phyloP scores from a whole-genome alignment of 352 stramenopile genomes.

The Globisporangium emineosum region DNA sequence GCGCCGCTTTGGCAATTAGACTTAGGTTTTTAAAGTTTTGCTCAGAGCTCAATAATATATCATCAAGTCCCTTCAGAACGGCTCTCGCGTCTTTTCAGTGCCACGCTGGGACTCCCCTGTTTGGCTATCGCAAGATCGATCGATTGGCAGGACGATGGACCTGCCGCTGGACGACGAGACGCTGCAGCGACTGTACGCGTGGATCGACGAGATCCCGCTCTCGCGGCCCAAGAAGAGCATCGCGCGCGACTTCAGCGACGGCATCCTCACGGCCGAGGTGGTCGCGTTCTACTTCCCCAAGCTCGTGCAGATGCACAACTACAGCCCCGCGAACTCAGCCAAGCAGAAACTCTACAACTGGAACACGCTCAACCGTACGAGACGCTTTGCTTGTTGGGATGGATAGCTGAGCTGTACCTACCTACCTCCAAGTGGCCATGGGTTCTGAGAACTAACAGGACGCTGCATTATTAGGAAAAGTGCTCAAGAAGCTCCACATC shows the following conservation, averaged over 20 bases:
- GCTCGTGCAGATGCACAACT: constrained; percentile 96
- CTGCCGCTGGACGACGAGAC: constrained; percentile 85
- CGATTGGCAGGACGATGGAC: constrained; percentile 29
- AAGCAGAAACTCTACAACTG: constrained; percentile 97
- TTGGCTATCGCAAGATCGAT: not conserved
- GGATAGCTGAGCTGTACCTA: no score
- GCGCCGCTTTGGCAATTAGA: constrained; percentile 63
- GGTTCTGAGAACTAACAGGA: no score
- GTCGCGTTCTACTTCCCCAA: constrained; percentile 94
- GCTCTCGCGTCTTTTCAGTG: constrained; percentile 29
- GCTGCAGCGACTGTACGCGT: constrained; percentile 92
- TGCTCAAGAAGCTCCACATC: constrained; percentile 82
- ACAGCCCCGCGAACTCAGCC: constrained; percentile 90
- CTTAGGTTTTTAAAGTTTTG: not conserved
- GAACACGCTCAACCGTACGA: constrained; percentile 91
- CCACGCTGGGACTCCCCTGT: not conserved
- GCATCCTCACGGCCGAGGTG: constrained; percentile 88
- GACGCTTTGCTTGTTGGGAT: no score
- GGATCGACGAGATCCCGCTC: constrained; percentile 95
- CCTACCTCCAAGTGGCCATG: no score
- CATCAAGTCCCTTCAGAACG: constrained; percentile 10
- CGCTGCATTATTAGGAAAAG: constrained; percentile 70
- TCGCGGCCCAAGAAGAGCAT: no score
- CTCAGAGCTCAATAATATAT: not conserved
- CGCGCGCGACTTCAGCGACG: constrained; percentile 96